phyloP scores from a whole-genome alignment of 116 monocot species.

The Papilionanthe hybrid region DNA sequence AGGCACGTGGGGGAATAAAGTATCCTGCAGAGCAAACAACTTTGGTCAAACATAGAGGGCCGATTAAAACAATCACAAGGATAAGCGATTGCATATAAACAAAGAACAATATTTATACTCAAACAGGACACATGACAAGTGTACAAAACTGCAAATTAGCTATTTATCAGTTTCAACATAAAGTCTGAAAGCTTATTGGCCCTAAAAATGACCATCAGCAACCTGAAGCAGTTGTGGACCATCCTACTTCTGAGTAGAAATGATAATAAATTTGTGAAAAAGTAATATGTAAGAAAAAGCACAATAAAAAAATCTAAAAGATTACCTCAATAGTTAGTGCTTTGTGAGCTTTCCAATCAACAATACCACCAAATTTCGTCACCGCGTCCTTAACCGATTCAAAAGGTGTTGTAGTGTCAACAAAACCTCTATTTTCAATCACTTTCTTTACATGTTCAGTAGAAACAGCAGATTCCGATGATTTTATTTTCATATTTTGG shows the following conservation, averaged over 20 bases:
- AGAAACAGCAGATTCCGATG: constrained; percentile 14
- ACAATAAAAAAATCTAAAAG: neutral
- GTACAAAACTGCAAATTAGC: neutral
- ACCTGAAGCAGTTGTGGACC: neutral
- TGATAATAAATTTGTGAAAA: neutral
- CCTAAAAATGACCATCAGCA: neutral
- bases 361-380: constrained; percentile 67
- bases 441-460: constrained; percentile 12
- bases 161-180: neutral
- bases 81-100: neutral
- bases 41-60: neutral
- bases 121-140: neutral
- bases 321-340: constrained; percentile 56
- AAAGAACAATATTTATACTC: neutral
- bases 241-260: neutral
- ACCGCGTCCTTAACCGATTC: constrained; percentile 82
- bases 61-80: neutral
- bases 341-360: constrained; percentile 87
- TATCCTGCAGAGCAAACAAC: neutral
- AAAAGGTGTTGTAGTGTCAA: constrained; percentile 79
- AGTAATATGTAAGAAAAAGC: neutral
- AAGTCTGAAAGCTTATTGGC: neutral
- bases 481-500: constrained; percentile 5
- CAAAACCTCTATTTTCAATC: constrained; percentile 42
- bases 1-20: neutral